Evolutionary conservation across 225 moss, liverwort and hornwort genomes (phyloP), one percentile per base, ranked within the genome.

Genomic region (Anthoceros angustus): DNA sequence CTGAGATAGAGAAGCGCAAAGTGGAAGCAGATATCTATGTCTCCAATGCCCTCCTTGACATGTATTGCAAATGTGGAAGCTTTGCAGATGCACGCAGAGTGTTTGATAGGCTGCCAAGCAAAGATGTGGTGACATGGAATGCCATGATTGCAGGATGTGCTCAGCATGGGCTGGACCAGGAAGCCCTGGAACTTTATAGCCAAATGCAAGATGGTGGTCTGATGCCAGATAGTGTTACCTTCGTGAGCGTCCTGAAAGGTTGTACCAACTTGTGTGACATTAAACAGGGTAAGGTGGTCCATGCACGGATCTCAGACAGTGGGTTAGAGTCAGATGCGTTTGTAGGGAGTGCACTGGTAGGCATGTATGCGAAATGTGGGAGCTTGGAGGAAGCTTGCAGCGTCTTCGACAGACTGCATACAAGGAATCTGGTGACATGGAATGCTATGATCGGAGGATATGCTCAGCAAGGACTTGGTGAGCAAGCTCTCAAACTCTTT

Each of bases 101-200:
- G 8, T 55, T 55, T 20, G 55, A 55, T 23, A 55, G n/a, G 23
- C 7, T 55, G 55, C 55, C 18, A 18, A 5, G 0, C 1, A 55
- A 23, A 23, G 55, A 55, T 55, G 55, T 55, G 12, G 55, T 55
- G 55, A 55, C 55, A 9, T 55, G 55, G 55, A 55, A 55, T 55
- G n/a, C 14, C 10, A 55, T 55, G 55, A 55, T 55, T 20, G n/a
- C 55, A 15, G 55, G 16, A 55, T 55, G 23, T 55, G 55, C 55
- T 23, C 55, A 55, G 18, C 55, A 9, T 55, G 55, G 55, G 6
- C 55, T 15, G 23, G 55, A 23, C 23, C 8, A 55, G 55, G 55
- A 55, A 55, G 55, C 55, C 7, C 18, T 55, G n/a, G 18, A 18
- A 9, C 55, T 55, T 18, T 55, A 55, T 55, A 23, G n/a, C 18